Base-by-base conservation (phyloP, 179 eudicot genomes). In the Beta corolliflora region DNA sequence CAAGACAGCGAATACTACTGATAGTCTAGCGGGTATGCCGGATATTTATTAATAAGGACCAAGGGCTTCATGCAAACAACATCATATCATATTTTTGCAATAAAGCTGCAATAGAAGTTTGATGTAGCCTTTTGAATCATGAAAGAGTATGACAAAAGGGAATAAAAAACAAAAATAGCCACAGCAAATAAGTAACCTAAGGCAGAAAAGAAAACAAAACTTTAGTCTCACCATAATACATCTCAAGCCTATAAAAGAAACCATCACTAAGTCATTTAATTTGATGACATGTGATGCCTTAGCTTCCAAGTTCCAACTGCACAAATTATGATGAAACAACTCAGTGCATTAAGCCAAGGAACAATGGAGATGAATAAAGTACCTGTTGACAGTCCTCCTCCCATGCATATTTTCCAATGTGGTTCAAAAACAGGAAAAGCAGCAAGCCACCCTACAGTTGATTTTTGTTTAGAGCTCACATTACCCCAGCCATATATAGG, bases 361-460 rank as follows among this genome's bases (percentile, higher is more conserved):
- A 55, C 3, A 16, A 52, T 64, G 7, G 48, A 73, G 77, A 21
- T 14, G 44, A 70, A 48, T 50, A 59, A 73, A 58, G 81, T 84
- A 87, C 99, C 98, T 89, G 99, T 95, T 77, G 99, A 95, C 77
- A 94, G 93, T 73, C 99, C 98, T 50, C 93, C 94, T 58, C 92
- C 99, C 98, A 95, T 91, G 91, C 99, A 95, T 84, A 95, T 80
- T 87, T 95, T 98, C 99, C 99, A 95, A 86, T 95, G 99, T 83
- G 99, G 99, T 86, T 95, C 99, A 86, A 95, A 95, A 61, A 95
- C 93, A 61, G 98, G 98, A 86, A 95, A 95, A 68, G 96, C 97
- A 67, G 98, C 98, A 86, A 94, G 97, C 99, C 99, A 95, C 60
- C 99, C 99, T 25, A 98, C 99, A 64, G 99, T 95, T 15, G 99